Conservation (phyloP, 208 protist species). For the Acanthamoeba royreba region DNA sequence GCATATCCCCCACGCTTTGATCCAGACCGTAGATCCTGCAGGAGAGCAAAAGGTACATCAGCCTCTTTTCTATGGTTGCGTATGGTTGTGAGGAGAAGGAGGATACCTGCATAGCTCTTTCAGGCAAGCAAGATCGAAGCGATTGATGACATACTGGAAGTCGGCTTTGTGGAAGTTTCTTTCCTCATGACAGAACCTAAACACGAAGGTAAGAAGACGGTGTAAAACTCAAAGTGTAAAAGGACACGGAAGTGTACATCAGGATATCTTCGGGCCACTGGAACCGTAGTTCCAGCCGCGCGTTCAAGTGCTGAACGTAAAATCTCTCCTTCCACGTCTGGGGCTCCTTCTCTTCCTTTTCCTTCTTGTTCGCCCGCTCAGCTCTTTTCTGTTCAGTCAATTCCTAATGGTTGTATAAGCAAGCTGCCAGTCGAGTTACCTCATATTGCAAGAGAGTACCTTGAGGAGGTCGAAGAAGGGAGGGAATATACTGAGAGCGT, state of each 20-base stretch:
- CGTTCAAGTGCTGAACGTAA: neutral
- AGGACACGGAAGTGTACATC: neutral
- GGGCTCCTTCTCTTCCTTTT: neutral
- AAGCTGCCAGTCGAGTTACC: neutral
- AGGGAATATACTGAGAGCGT: neutral
- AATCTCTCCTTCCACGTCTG: neutral
- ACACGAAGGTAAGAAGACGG: neutral
- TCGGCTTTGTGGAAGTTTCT: neutral
- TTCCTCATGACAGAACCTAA: neutral
- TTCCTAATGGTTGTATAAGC: neutral
- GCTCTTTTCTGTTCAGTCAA: neutral
- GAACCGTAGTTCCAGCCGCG: neutral
- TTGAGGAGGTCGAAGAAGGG: neutral
- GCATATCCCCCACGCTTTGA: neutral
- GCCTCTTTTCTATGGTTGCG: neutral
- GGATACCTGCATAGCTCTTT: neutral
- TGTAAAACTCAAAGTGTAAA: neutral
- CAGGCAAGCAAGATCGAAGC: neutral
- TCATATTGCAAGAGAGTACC: neutral
- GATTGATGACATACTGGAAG: neutral
- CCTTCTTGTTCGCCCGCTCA: neutral
- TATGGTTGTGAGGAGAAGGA: neutral
- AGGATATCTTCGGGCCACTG: neutral
- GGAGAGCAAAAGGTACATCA: neutral
- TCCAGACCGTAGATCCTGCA: neutral